phyloP scores from a whole-genome alignment of 2,329 filamentous ascomycete genomes.

The Dryadomyces quercivorus region DNA sequence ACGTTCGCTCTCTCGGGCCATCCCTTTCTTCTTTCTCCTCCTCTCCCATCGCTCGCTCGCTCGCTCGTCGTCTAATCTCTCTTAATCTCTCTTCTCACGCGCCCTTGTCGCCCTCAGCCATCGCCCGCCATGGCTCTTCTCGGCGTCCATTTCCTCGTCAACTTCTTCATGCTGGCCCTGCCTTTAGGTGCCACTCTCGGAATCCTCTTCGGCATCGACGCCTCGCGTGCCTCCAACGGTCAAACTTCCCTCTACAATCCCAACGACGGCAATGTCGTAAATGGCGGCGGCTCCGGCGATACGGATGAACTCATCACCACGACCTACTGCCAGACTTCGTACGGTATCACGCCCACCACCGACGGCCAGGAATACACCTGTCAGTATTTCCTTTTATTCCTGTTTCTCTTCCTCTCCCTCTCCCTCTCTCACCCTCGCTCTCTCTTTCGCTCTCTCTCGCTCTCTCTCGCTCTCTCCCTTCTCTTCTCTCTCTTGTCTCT shows the following conservation, averaged over 20 bases:
- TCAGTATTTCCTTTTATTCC: too few relatives aligned
- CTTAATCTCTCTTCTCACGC: not conserved
- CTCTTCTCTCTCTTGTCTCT: not conserved
- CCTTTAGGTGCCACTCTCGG: conserved; percentile 23
- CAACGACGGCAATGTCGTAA: conserved; percentile 8
- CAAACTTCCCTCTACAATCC: conserved; percentile 29
- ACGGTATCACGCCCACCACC: conserved; percentile 31
- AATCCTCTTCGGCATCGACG: conserved; percentile 35
- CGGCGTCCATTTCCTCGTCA: conserved; percentile 15
- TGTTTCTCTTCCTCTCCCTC: too few relatives aligned
- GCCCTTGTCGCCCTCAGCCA: not conserved
- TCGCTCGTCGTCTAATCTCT: not conserved
- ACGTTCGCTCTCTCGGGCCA: not conserved
- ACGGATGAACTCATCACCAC: conserved; percentile 16
- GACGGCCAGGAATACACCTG: conserved; percentile 33
- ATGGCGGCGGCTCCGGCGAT: conserved; percentile 7
- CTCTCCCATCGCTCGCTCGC: not conserved
- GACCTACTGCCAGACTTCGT: conserved; percentile 28
- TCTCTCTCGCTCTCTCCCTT: too few relatives aligned
- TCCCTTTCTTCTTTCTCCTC: not conserved
- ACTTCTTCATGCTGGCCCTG: conserved; percentile 34
- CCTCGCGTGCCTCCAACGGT: conserved; percentile 28
- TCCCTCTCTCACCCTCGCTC: not conserved
- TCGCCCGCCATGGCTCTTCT: not conserved
- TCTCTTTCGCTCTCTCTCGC: too few relatives aligned